Evolutionary conservation across 2,329 filamentous ascomycete genomes (phyloP).

Genomic region (Hirsutella thompsonii): DNA sequence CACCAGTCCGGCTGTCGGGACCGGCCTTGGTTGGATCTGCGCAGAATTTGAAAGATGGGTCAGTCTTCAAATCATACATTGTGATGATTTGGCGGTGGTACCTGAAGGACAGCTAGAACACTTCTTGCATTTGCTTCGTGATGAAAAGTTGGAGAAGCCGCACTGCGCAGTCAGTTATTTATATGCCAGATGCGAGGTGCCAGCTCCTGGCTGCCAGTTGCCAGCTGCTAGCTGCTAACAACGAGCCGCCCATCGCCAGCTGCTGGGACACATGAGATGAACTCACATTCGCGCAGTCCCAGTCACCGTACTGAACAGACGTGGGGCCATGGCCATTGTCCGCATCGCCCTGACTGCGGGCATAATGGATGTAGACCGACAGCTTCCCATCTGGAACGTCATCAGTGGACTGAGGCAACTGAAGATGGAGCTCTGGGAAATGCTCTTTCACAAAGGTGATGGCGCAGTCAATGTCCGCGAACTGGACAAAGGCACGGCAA

Average conservation of each 20-base stretch:
- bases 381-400: constrained; percentile 24
- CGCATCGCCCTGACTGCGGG: constrained; percentile 21
- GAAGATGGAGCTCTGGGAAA: constrained; percentile 24
- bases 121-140: constrained; percentile 23
- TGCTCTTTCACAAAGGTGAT: constrained; percentile 27
- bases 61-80: not conserved
- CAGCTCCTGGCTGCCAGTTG: constrained; percentile 9
- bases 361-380: constrained; percentile 26
- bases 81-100: constrained; percentile 4
- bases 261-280: not conserved
- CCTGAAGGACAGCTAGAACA: constrained; percentile 20
- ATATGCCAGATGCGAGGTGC: no score
- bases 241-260: constrained; percentile 10
- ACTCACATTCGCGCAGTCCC: constrained; percentile 22
- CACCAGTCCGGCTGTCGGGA: constrained; percentile 29
- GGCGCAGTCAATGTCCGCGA: constrained; percentile 25
- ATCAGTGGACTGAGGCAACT: constrained; percentile 22
- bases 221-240: no score
- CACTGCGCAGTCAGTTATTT: no score
- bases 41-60: not conserved
- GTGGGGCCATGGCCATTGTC: constrained; percentile 13
- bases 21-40: constrained; percentile 12
- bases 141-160: constrained; percentile 25
- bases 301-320: constrained; percentile 13
- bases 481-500: constrained; percentile 28